Percentiles rank a stretch among this genome's conserved stretches.
Evolutionary conservation across 2,329 filamentous ascomycete species (phyloP).

Genomic region (Blastomyces emzantsi): DNA sequence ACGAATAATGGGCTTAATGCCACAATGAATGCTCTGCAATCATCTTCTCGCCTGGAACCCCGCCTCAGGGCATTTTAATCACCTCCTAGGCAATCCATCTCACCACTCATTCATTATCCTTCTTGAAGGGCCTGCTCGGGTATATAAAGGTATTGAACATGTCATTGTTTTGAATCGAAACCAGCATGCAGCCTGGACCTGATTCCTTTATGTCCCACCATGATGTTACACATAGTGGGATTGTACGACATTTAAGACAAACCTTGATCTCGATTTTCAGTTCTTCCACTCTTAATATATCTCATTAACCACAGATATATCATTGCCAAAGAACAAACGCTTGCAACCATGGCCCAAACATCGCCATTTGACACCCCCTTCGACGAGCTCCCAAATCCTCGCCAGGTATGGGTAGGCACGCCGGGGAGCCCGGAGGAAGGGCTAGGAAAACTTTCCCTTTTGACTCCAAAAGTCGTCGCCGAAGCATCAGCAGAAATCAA

Average conservation of each 20-base stretch:
- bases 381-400: conserved; percentile 42
- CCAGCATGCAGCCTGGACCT: no score
- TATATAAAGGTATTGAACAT: background rate
- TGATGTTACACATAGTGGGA: conserved; percentile 1
- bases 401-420: conserved; percentile 40
- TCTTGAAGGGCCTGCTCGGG: background rate
- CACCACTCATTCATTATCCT: background rate
- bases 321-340: background rate
- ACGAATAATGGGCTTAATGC: background rate
- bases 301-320: background rate
- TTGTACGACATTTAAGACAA: background rate
- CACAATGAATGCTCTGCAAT: background rate
- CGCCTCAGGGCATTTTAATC: background rate
- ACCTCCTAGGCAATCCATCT: background rate
- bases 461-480: conserved; percentile 46
- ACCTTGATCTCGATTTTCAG: background rate
- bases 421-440: conserved; percentile 45
- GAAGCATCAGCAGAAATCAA: conserved; percentile 44
- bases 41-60: background rate
- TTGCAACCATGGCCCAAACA: conserved; percentile 1
- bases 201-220: background rate
- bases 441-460: conserved; percentile 42
- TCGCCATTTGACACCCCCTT: conserved; percentile 29
- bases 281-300: background rate
- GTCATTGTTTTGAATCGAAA: background rate